Percentiles rank a stretch among this genome's conserved stretches.
These are phyloP conservation scores for Backusella westeae DNA, from an alignment of 192 early-diverging fungal genomes.

Conservation along the genomic window DNA sequence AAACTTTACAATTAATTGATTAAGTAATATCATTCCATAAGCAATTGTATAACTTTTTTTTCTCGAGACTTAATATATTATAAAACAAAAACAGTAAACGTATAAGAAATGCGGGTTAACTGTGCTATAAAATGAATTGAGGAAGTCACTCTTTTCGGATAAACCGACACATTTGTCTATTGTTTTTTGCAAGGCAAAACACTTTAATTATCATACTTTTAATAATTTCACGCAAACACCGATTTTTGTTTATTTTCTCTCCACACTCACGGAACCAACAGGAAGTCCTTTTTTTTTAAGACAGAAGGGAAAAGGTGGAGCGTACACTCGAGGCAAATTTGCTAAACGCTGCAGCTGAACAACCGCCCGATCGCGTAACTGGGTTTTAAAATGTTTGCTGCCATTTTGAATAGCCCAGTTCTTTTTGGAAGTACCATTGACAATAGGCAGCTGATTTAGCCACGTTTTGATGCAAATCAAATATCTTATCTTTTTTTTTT, in stretches of 20 bases:
- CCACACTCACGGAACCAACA: background rate
- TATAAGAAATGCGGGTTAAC: background rate
- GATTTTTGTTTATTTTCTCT: background rate
- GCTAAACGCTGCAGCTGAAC: background rate
- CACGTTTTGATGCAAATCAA: background rate
- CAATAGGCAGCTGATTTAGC: slow-evolving; percentile 4
- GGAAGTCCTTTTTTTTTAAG: background rate
- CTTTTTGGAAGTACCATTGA: background rate
- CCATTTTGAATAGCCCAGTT: background rate
- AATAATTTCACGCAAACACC: background rate
- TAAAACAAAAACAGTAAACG: background rate
- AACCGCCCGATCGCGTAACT: background rate
- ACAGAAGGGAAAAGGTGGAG: background rate
- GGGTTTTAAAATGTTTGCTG: background rate
- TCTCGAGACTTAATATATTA: background rate
- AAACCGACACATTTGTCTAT: background rate
- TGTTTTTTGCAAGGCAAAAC: background rate
- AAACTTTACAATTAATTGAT: background rate
- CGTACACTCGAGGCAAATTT: background rate
- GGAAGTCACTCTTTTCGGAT: background rate
- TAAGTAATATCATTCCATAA: slow-evolving; percentile 3
- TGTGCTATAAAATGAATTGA: background rate
- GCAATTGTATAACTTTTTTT: background rate
- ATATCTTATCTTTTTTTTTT: background rate
- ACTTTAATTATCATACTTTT: background rate